Base-by-base conservation (phyloP, 495 filamentous ascomycete genomes). In the Lepraria neglecta region DNA sequence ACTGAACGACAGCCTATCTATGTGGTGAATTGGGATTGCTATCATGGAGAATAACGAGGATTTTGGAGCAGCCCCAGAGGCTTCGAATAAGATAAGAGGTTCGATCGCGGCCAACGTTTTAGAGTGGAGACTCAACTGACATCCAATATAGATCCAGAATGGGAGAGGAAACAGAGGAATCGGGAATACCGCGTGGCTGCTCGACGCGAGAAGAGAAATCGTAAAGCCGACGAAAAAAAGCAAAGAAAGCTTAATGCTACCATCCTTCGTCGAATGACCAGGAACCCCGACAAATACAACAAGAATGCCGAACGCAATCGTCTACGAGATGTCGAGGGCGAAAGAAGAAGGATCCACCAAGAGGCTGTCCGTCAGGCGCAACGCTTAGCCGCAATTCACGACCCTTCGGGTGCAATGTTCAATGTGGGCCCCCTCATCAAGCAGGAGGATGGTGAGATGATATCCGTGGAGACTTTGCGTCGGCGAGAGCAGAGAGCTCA, bases 161-260 rank as follows among this genome's bases (percentile, higher is more conserved):
- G 68, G 42, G 73, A 74, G 60, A 65, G 71, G 60, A 72, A 68
- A 60, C 62, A 72, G 44, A 67, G 69, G 31, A 62, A 72, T 33
- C 64, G 64, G 40, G 72, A 73, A 62, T 66, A 72, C 53, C 69
- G 67, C 12, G 66, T 69, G 3, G 72, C 73, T 6, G 65, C 67
- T n/a, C 64, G 70, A 21, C 68, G 73, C 17, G 73, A 75, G 59
- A 73, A 74, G 58, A 69, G 67, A 47, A 69, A 72, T 60, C 63
- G 69, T 12, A 73, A 74, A 59, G 61, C 70, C 11, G 72, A 74
- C 55, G 72, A 72, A n/a, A 74, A 74, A 55, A 73, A 68, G 48
- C 64, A 67, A 35, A 59, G 72, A 24, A 73, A 73, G 60, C 63
- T 66, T 50, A 74, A 74, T 67, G 72, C 68, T 44, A 71, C 71